Base-by-base conservation (phyloP, 345 rosid genomes). In the Eucalyptus pauciflora region DNA sequence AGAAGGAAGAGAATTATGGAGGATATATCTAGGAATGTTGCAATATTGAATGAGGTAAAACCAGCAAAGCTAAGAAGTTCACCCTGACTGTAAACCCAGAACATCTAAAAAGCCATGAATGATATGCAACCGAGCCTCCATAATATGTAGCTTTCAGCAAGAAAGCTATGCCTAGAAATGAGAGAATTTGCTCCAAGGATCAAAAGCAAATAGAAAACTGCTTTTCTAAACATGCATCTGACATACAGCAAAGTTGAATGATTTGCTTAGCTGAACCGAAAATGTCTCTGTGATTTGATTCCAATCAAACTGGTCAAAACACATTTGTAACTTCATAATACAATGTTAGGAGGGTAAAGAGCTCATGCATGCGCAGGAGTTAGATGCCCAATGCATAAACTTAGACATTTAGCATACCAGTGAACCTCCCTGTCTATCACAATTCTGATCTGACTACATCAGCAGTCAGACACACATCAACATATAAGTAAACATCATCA, bases 81-180 rank as follows among this genome's bases (percentile, higher is more conserved):
- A 3, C 56, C 4, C 22, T 0, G 0, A 51, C 9, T 51, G 8
- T 0, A 16, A 51, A 17, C 56, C 56, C 0, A 51, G 54, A 51
- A 17, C 56, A 51, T 51, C 22, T 1, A 0, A 51, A 17, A 51
- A 51, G 22, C 54, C 22, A 18, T 51, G 56, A 51, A 51, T 16
- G 56, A 51, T 51, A 17, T 0, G 8, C 8, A 51, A 51, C 9
- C 56, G 0, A 3, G 56, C 22, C 9, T 17, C 56, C 56, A 7
- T 17, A 51, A 16, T 3, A 16, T 51, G 56, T 7, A 18, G 22
- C 7, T 16, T 17, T 51, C 56, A 17, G 9, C 56, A 51, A 0
- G 22, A 18, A 51, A 6, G 56, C 56, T 7, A 16, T 51, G 54
- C 0, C 54, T 51, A 51, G 20, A 51, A 16, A 51, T 51, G 54